Evolutionary conservation across 1,139 yeast genomes (phyloP).

Genomic region (Taiozyma onychis): DNA sequence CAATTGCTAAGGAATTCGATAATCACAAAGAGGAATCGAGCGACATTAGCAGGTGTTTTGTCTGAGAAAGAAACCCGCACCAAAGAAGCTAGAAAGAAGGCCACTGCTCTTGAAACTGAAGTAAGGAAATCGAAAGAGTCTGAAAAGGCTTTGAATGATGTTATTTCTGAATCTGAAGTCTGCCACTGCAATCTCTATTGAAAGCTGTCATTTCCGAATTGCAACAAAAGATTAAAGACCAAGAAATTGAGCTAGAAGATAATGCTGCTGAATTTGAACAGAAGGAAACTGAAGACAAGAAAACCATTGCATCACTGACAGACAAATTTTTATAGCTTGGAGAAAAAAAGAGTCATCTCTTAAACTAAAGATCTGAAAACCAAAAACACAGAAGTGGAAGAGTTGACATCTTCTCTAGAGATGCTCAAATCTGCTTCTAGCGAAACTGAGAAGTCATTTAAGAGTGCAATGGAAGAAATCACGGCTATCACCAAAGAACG

Average conservation of each 20-base stretch:
- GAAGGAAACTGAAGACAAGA: slow-evolving; percentile 15
- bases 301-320: slow-evolving; percentile 9
- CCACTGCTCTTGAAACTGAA: background rate
- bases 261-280: slow-evolving; percentile 17
- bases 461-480: background rate
- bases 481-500: slow-evolving; percentile 1
- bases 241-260: slow-evolving; percentile 21
- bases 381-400: slow-evolving; percentile 10
- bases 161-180: slow-evolving; percentile 1
- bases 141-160: slow-evolving; percentile 1
- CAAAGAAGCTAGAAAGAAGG: background rate
- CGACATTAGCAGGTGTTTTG: background rate
- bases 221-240: background rate
- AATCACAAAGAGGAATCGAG: background rate
- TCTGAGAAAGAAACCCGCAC: background rate
- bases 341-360: slow-evolving; percentile 19
- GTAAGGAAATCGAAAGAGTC: background rate
- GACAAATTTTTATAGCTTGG: slow-evolving; percentile 23
- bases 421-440: background rate
- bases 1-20: background rate
- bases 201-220: background rate
- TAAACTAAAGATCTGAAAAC: slow-evolving; percentile 8
- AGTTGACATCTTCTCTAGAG: slow-evolving; percentile 3
- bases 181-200: background rate
- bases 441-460: background rate